Conservation (phyloP, 2,329 filamentous ascomycete genomes). For the Sporothrix phasma region DNA sequence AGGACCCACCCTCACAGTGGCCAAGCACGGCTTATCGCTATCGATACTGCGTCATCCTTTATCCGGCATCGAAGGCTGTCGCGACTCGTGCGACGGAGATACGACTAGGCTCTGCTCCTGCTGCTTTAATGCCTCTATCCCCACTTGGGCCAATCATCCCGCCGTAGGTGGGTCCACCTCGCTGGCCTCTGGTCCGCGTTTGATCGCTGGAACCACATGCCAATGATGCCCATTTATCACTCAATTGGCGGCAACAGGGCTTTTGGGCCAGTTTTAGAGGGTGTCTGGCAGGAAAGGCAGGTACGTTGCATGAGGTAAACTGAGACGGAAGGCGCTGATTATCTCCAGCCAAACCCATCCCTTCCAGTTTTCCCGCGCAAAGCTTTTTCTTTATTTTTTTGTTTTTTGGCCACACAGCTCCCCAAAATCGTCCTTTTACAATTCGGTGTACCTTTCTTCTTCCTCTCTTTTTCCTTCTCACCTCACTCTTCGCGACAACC, state of each 20-base stretch:
- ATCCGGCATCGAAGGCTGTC: constrained; percentile 11
- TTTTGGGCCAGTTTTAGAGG: neutral
- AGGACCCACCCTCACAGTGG: neutral
- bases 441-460: neutral
- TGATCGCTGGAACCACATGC: constrained; percentile 15
- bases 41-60: constrained; percentile 14
- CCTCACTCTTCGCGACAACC: neutral
- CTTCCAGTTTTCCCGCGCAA: constrained; percentile 13
- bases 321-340: neutral
- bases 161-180: neutral
- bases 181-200: constrained; percentile 6
- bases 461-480: neutral
- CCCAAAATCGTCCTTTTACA: neutral
- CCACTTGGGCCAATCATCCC: neutral
- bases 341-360: constrained; percentile 8
- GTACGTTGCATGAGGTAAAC: neutral
- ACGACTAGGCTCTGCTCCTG: constrained; percentile 9
- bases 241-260: constrained; percentile 10
- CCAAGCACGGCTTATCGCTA: constrained; percentile 5
- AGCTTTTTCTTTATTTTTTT: constrained; percentile 1
- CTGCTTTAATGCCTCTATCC: constrained; percentile 2
- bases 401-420: constrained; percentile 4
- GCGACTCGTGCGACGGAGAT: constrained; percentile 19
- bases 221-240: constrained; percentile 19
- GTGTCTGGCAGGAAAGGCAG: neutral